Evolutionary conservation across 1,139 yeast species (phyloP).

Genomic region (Candida pseudoviswanathii): DNA sequence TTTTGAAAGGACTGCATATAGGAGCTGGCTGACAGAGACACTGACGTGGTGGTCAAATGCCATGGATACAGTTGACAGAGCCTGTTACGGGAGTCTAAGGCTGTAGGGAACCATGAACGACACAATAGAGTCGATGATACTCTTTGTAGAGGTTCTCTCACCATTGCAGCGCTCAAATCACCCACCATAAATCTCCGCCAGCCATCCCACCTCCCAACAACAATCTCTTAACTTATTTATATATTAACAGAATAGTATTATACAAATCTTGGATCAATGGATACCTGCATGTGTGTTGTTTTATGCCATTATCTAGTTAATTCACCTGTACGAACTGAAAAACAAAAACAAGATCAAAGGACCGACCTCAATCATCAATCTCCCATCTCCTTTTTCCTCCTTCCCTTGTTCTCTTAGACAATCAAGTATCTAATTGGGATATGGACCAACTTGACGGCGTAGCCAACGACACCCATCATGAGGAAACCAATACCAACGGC

Average conservation of each 20-base stretch:
- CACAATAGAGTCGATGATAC: no score
- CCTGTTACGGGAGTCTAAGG: no score
- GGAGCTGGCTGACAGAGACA: background rate
- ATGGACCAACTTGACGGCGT: constrained; percentile 90
- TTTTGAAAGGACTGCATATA: background rate
- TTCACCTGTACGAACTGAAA: constrained; percentile 3
- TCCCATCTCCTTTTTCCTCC: background rate
- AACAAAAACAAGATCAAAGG: background rate
- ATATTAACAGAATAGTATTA: constrained; percentile 3
- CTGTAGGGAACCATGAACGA: no score
- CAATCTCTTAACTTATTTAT: background rate
- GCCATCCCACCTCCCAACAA: background rate
- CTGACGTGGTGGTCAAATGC: no score
- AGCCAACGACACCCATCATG: constrained; percentile 98
- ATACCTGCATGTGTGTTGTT: background rate
- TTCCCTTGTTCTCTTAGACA: constrained; percentile 50
- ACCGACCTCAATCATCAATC: background rate
- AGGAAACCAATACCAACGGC: constrained; percentile 97
- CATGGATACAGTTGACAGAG: background rate
- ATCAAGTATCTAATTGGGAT: constrained; percentile 97
- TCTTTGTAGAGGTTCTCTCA: no score
- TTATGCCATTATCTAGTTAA: constrained; percentile 1
- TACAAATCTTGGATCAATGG: background rate
- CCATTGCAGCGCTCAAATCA: no score
- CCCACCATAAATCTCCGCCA: background rate